Percentiles rank a stretch among this genome's conserved stretches.
These are phyloP conservation scores for Morella rubra DNA, from an alignment of 306 rosid species.

Conservation along the genomic window DNA sequence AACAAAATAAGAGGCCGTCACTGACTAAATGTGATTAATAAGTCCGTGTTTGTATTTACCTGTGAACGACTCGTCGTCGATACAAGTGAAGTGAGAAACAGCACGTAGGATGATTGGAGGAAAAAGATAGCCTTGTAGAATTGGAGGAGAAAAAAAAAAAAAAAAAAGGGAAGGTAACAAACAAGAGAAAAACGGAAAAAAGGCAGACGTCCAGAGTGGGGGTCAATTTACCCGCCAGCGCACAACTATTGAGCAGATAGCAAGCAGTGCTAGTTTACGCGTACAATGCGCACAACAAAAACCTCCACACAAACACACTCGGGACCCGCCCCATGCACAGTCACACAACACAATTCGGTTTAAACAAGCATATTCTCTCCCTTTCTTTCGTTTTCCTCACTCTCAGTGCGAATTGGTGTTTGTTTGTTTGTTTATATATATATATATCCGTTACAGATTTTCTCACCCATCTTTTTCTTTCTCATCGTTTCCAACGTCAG, in stretches of 20 bases:
- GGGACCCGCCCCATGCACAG: neutral
- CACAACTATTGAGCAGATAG: neutral
- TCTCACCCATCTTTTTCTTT: conserved; percentile 12
- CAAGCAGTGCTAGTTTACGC: neutral
- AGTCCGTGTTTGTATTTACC: too few relatives aligned
- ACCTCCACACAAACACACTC: neutral
- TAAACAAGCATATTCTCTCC: conserved; percentile 27
- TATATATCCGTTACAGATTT: conserved; percentile 28
- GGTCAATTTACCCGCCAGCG: neutral
- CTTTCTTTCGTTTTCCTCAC: conserved; percentile 3
- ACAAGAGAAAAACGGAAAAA: too few relatives aligned
- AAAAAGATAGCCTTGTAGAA: too few relatives aligned
- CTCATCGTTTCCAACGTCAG: conserved; percentile 22
- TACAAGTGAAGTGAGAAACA: neutral
- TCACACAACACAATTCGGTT: conserved; percentile 23
- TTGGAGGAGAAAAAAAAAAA: too few relatives aligned
- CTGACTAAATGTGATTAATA: too few relatives aligned
- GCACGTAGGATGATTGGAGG: neutral
- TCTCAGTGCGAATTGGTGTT: neutral
- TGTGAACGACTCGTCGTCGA: neutral
- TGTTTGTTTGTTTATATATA: conserved; percentile 5
- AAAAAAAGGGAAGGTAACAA: too few relatives aligned
- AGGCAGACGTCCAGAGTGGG: neutral
- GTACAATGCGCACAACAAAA: neutral
- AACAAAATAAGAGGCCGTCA: too few relatives aligned